Evolutionary conservation across 2,329 filamentous ascomycete species (phyloP), one percentile per base, ranked within the genome.

Genomic region (Dothistroma pini): DNA sequence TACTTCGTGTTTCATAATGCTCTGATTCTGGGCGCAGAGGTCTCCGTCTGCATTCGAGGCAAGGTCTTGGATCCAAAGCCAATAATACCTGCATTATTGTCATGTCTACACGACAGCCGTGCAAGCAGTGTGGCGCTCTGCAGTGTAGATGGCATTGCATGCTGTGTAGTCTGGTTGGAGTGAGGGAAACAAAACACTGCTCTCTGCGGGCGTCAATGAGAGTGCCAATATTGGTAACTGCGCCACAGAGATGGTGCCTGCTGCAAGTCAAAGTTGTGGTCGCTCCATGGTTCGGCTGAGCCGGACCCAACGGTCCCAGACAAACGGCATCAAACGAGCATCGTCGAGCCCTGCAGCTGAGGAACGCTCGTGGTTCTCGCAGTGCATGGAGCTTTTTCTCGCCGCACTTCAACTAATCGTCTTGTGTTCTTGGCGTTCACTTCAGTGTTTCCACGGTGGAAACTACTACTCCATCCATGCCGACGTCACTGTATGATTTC

Each of bases 151-250:
- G 8, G 47, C 47, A 49, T 10, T 35, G 51, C 51, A 32, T 16
- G 6, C n/a, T 12, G n/a, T 53, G 31, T 32, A 53, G 11, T 35
- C 16, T 35, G 51, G 51, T 53, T 31, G n/a, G 19, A 35, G 51
- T 53, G 51, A 53, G 31, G 12, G 6, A 11, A 14, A 12, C 31
- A 21, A 16, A 21, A 11, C 51, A 32, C 8, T 35, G 10, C n/a
- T 6, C 14, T 16, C 12, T 35, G 51, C 51, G 51, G 51, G 51
- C 51, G 19, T 32, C 51, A 53, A 53, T 53, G 51, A 53, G 51
- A 11, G 14, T 35, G 11, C 51, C 11, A 11, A 21, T 35, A 29
- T 35, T 53, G 51, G 51, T 31, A 35, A 5, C 31, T 53, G 31
- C 29, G 11, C 51, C 51, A 35, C 51, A 53, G n/a, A 29, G 3